Base-by-base conservation (phyloP, 83 land plant genomes). In the Thuja plicata region DNA sequence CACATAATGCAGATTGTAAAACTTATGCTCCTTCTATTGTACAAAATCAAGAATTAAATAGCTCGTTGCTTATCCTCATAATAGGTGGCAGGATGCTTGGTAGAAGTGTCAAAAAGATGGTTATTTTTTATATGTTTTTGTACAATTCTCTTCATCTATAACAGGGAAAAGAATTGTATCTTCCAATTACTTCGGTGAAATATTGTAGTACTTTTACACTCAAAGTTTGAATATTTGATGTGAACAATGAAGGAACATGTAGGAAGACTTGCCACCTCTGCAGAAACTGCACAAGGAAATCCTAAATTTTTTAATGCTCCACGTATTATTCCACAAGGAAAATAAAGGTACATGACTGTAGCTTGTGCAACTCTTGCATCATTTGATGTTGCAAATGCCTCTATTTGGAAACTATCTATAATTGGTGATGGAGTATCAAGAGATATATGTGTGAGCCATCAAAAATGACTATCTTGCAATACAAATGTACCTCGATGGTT, bases 401-500 rank as follows among this genome's bases (percentile, higher is more conserved):
- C 97, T 74, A 50, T 35, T 15, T 89, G 91, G 85, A 94, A 54
- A 54, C 86, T 57, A 87, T 89, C 91, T 11, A 84, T 19, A 84
- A 52, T 89, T 41, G 89, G 91, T 52, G 87, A 45, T 37, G 96
- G 86, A 74, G 96, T 88, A 89, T 97, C 97, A 66, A 92, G 66
- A n/a, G 99, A 97, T 35, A 97, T 88, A 11, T 94, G 97, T 41
- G 99, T 89, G 57, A 98, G 95, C 99, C 99, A 98, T 24, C 98
- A 91, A 86, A 98, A 98, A 57, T 92, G 89, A 88, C 93, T 95
- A 85, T 98, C 99, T 92, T 98, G 99, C 90, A 98, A 89, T 41
- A 98, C 99, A 91, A 98, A 98, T 84, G 98, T 96, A 41, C 99
- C 99, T 74, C 97, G 92, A 77, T 98, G 99, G 87, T 98, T 98